These are phyloP conservation scores for Cymodocea nodosa DNA, from an alignment of 116 monocot species.

Conservation along the genomic window DNA sequence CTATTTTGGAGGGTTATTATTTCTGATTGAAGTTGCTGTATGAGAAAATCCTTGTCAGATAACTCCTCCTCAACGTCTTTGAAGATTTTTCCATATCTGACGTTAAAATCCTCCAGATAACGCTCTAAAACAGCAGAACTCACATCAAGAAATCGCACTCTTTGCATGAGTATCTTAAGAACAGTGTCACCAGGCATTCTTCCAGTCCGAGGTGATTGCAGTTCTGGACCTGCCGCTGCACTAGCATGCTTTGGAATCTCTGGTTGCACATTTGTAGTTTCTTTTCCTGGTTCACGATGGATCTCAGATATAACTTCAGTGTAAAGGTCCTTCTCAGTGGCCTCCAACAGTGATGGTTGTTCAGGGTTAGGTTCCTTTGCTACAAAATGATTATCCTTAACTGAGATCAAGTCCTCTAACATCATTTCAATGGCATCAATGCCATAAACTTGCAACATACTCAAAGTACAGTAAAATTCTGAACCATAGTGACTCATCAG, in stretches of 20 bases:
- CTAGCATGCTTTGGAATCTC: slow-evolving; percentile 14
- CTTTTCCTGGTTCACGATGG: slow-evolving; percentile 2
- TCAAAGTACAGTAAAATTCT: slow-evolving; percentile 92
- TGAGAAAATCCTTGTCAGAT: slow-evolving; percentile 22
- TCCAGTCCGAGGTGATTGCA: slow-evolving; percentile 43
- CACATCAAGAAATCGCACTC: slow-evolving; percentile 74
- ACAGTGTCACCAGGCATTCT: slow-evolving; percentile 93
- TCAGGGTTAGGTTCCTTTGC: slow-evolving; percentile 26
- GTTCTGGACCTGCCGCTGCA: slow-evolving; percentile 26
- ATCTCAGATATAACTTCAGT: background rate
- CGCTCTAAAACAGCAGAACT: slow-evolving; percentile 79
- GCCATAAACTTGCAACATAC: slow-evolving; percentile 82
- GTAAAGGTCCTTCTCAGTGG: slow-evolving; percentile 7
- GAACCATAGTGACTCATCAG: slow-evolving; percentile 85
- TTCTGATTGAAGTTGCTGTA: slow-evolving; percentile 45
- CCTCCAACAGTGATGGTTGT: slow-evolving; percentile 18
- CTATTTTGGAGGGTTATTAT: slow-evolving; percentile 37
- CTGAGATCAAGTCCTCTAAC: slow-evolving; percentile 84
- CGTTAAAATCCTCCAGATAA: slow-evolving; percentile 84
- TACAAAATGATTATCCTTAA: slow-evolving; percentile 35
- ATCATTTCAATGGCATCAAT: slow-evolving; percentile 97
- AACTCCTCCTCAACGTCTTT: slow-evolving; percentile 78
- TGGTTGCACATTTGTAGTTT: background rate
- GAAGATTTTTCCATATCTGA: slow-evolving; percentile 72
- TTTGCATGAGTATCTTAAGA: slow-evolving; percentile 94